Evolutionary conservation across 208 protist species (phyloP), one percentile per base, ranked within the genome.

Genomic region (Acanthamoeba castellanii): DNA sequence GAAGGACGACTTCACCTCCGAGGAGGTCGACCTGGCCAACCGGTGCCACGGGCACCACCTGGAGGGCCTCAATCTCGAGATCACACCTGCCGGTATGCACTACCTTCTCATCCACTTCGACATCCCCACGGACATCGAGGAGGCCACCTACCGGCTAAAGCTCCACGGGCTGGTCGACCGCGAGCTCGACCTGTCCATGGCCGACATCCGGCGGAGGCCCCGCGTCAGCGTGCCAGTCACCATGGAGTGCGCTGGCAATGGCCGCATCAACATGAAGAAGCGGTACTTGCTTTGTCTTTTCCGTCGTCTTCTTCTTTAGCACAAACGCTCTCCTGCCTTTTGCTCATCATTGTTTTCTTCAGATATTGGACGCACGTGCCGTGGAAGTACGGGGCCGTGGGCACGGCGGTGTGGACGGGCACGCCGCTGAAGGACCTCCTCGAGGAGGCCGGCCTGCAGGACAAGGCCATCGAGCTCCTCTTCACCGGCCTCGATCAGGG

Each of bases 51-150:
- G 76, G 18, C 30, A 47, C 37, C 76, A 37, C 37, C 30, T 92
- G 18, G 87, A 92, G 59, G 61, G 57, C 22, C 52, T 92, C 55
- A 47, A 92, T 13, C 61, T 74, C 13, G 87, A 34, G 9, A 9
- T 92, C 32, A 92, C 87, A 0, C 87, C 87, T 2, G 61, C 87
- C 22, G 87, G 87, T 8, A 59, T 92, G 47, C 87, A 92, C 45
- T 92, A 92, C 87, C 87, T 92, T 0, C 87, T 92, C 87, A 92
- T 92, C 42, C 87, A 92, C 87, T 92, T 78, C 68, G 87, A 92
- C 59, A 42, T 92, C 11, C 87, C 87, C 18, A 25, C 27, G 30
- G 27, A 30, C 61, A 57, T 57, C 52, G 18, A 57, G 55, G 55
- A 92, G 42, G 0, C n/a, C 87, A 42, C 25, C n/a, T 92, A 92